Conservation (phyloP, 2,329 filamentous ascomycete genomes). For the Capronia epimyces region DNA sequence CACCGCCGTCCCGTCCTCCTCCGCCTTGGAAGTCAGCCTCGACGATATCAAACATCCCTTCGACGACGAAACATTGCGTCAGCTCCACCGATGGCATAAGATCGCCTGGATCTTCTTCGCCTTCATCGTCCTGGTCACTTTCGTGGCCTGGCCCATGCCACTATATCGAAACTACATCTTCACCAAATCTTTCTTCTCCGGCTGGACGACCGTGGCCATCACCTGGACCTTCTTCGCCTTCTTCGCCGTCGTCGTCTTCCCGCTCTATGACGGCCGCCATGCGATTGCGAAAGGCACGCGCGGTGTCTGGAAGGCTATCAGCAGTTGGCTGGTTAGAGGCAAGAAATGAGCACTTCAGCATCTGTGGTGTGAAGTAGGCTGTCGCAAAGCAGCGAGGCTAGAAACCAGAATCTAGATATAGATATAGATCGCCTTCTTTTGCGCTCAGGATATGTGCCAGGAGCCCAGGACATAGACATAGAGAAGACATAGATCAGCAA, state of each 20-base stretch:
- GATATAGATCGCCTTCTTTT: too few relatives aligned
- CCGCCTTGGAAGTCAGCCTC: background rate
- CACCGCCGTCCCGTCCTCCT: background rate
- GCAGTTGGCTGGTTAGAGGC: background rate
- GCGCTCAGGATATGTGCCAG: too few relatives aligned
- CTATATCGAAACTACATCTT: slow-evolving; percentile 20
- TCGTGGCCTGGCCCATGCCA: slow-evolving; percentile 20
- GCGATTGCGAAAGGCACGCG: slow-evolving; percentile 4
- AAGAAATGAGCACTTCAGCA: too few relatives aligned
- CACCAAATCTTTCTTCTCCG: slow-evolving; percentile 15
- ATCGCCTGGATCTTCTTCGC: slow-evolving; percentile 25
- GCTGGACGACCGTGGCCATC: slow-evolving; percentile 12
- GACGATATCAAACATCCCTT: slow-evolving; percentile 16
- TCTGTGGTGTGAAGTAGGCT: too few relatives aligned
- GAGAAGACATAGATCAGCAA: too few relatives aligned
- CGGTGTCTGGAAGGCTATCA: background rate
- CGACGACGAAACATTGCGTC: slow-evolving; percentile 7
- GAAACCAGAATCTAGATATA: too few relatives aligned
- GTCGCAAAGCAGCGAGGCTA: too few relatives aligned
- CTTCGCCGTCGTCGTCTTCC: slow-evolving; percentile 13
- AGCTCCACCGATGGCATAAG: slow-evolving; percentile 19
- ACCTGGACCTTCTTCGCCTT: slow-evolving; percentile 16
- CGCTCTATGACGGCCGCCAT: slow-evolving; percentile 11
- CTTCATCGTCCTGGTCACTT: slow-evolving; percentile 19
- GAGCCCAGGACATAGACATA: too few relatives aligned